Evolutionary conservation across 2,329 filamentous ascomycete genomes (phyloP), one percentile per base, ranked within the genome.

Genomic region (Clarireedia hainanense): DNA sequence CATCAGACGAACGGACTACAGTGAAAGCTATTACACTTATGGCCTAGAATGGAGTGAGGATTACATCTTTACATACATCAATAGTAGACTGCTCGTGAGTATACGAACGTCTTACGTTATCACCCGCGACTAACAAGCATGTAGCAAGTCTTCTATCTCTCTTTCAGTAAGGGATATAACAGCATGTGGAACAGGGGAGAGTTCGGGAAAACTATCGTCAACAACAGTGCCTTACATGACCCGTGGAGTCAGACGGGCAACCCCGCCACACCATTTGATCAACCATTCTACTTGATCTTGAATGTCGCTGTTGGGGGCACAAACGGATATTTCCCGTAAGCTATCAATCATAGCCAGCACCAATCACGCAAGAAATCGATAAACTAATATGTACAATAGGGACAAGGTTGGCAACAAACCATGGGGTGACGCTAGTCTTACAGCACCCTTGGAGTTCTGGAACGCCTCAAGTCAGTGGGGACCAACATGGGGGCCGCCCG

Each of bases 51-150:
- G 78, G 78, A 73, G 70, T 2, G 69, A 74, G 50, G 71, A 75
- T 43, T 79, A 80, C 66, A 69, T 81, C 20, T 80, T 76, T 68
- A 78, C 76, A 26, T 81, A 77, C 63, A 67, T 80, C 39, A 75
- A 80, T 64, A 72, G 68, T 61, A 70, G 72, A 15, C 65, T 61
- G 7, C n/a, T 55, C 17, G 56, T 58, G 48, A 20, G 79, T 64
- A 6, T 15, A 39, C 5, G 12, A 37, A 1, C 6, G 6, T 34
- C 24, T 26, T 17, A n/a, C 12, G n/a, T 34, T 34, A 3, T 36
- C 14, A 34, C 26, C 5, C 17, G 6, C 12, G 3, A 36, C 27
- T 53, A 17, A 52, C 27, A 15, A 9, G 75, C 14, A 65, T 68
- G 17, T 69, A 74, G 60, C 71, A 74, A 58, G 68, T 68, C 10